phyloP scores from a whole-genome alignment of 495 filamentous ascomycete genomes.

The Parachaetomium inaequale region DNA sequence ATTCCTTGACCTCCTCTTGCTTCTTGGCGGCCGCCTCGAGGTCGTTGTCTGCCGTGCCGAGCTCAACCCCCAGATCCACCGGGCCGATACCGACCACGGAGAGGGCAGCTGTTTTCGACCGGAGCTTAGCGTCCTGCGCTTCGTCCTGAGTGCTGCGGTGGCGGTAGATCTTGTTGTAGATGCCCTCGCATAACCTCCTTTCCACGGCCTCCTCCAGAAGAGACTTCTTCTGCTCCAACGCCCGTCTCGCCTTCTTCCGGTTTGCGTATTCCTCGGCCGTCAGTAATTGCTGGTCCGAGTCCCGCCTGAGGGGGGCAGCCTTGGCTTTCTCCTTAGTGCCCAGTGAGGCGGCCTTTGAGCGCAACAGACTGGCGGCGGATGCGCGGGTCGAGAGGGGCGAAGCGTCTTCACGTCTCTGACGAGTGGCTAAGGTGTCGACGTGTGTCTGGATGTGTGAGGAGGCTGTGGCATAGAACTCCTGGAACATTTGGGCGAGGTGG shows the following conservation, averaged over 20 bases:
- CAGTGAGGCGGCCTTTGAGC: constrained; percentile 51
- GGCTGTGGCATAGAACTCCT: constrained; percentile 87
- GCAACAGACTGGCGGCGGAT: constrained; percentile 51
- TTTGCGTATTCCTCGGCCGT: constrained; percentile 79
- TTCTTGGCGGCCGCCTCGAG: constrained; percentile 54
- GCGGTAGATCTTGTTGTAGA: constrained; percentile 85
- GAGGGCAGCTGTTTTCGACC: constrained; percentile 90
- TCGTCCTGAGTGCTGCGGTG: constrained; percentile 92
- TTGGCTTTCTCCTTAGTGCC: constrained; percentile 49
- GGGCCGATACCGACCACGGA: constrained; percentile 85
- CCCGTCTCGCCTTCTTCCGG: constrained; percentile 69
- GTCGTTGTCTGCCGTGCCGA: constrained; percentile 49
- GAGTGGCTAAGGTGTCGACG: constrained; percentile 73
- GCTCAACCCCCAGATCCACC: constrained; percentile 78
- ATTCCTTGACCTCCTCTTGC: constrained; percentile 67
- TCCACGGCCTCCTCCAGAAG: constrained; percentile 92
- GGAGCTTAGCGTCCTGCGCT: constrained; percentile 88
- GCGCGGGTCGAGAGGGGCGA: constrained; percentile 47
- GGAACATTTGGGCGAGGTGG: constrained; percentile 79
- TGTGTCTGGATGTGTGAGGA: constrained; percentile 83
- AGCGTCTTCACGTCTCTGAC: constrained; percentile 60
- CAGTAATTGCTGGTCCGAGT: constrained; percentile 81
- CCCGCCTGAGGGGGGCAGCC: constrained; percentile 28
- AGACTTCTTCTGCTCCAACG: constrained; percentile 68
- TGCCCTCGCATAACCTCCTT: constrained; percentile 74